phyloP scores from a whole-genome alignment of 2,329 filamentous ascomycete species.

The Blumeria graminis region DNA sequence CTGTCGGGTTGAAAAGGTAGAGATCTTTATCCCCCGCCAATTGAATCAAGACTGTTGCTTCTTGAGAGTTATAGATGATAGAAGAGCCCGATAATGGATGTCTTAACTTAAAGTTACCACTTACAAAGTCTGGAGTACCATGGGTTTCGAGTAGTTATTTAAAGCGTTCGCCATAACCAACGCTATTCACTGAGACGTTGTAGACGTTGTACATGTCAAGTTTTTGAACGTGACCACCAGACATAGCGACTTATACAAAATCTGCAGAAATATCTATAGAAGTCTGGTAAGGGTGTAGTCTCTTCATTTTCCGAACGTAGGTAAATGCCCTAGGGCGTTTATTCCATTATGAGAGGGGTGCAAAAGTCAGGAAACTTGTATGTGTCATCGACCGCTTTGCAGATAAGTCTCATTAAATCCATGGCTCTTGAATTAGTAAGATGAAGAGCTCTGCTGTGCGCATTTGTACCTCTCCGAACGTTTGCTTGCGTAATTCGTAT shows the following conservation, averaged over 20 bases:
- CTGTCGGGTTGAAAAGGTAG: neutral
- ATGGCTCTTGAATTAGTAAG: neutral
- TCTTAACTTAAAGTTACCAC: neutral
- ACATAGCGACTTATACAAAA: neutral
- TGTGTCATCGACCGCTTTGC: neutral
- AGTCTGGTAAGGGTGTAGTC: neutral
- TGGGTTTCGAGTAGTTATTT: neutral
- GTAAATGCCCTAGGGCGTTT: neutral
- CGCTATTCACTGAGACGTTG: neutral
- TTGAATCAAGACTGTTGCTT: neutral
- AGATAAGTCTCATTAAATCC: neutral
- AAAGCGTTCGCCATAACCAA: neutral
- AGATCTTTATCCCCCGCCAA: neutral
- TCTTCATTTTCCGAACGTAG: neutral
- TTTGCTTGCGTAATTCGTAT: constrained; percentile 1
- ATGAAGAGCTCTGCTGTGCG: neutral
- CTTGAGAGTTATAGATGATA: neutral
- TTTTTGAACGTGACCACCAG: neutral
- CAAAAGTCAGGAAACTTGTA: neutral
- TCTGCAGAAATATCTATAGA: neutral
- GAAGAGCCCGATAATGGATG: constrained; percentile 1
- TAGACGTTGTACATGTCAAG: neutral
- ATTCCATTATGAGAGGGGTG: neutral
- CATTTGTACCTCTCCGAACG: neutral
- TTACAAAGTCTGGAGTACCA: neutral